Base-by-base conservation (phyloP, 2,329 filamentous ascomycete species). In the Pseudovirgaria hyperparasitica region DNA sequence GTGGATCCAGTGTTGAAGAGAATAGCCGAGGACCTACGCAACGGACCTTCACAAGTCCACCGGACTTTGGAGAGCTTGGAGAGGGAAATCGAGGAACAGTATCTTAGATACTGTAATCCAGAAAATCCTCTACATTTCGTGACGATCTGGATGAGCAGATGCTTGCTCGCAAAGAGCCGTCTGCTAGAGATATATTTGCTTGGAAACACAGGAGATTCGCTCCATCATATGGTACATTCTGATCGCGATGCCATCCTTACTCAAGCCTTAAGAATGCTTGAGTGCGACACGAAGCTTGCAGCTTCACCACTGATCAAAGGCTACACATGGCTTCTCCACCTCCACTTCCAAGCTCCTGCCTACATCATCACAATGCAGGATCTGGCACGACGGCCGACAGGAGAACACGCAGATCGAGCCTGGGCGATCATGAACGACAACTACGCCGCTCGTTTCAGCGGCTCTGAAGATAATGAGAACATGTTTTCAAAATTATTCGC, bases 111-210 rank as follows among this genome's bases (percentile, higher is more conserved):
- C 18, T 62, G 58, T 30, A 64, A 69, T 27, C 41, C 39, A 9
- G 52, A 57, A 2, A 59, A 56, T 27, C 51, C 60, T 7, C 38
- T 63, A 5, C 60, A 64, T 30, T 63, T 55, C 33, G 57, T 66
- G 46, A 61, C 62, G 0, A 49, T 62, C 9, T 67, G 60, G 61
- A 50, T 39, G 25, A 43, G 52, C 7, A 52, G 67, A 8, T 46
- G 37, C 0, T 49, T 55, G 5, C 30, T 76, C 3, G 61, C 68
- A 0, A 70, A 62, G 38, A 46, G 34, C 23, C 59, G 54, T 2
- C 56, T 77, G 0, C 30, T 72, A 26, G 61, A 70, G 25, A 49
- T 65, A 30, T 62, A 65, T 30, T 47, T n/a, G n/a, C n/a, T n/a
- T n/a, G n/a, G n/a, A n/a, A n/a, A n/a, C n/a, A n/a, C 52, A 0